A percentile compares a stretch with the other conserved stretches of the same genome.
phyloP scores from a whole-genome alignment of 2,329 filamentous ascomycete genomes.

The Camillea tinctor region DNA sequence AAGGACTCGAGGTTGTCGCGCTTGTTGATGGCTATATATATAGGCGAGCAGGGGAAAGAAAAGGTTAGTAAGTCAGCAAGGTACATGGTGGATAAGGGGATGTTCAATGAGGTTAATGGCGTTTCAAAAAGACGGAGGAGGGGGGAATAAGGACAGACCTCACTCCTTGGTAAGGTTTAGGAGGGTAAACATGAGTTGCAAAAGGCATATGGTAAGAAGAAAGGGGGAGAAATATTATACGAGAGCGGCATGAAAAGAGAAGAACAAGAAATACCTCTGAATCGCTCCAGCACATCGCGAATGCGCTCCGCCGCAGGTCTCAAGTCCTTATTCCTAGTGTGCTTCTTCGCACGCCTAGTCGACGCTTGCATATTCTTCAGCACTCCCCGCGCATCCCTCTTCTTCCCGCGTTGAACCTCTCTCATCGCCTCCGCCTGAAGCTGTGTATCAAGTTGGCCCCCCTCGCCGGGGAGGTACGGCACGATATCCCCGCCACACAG shows the following conservation, averaged over 20 bases:
- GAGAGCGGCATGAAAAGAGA: neutral
- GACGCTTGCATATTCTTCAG: too few species aligned
- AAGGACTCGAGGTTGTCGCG: slow-evolving; percentile 12
- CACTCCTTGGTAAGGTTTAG: too few species aligned
- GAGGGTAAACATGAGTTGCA: too few species aligned
- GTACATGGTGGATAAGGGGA: neutral
- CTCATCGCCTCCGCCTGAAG: too few species aligned
- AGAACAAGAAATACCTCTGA: slow-evolving; percentile 9
- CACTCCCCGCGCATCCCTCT: too few species aligned
- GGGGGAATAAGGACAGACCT: too few species aligned
- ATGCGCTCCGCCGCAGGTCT: neutral
- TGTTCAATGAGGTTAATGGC: too few species aligned
- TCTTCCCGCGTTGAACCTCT: too few species aligned
- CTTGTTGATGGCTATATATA: slow-evolving; percentile 13
- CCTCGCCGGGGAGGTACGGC: neutral
- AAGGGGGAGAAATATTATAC: neutral
- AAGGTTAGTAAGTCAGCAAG: neutral
- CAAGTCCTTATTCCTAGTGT: neutral
- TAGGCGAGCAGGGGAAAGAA: neutral
- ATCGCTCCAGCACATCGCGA: neutral
- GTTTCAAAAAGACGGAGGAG: too few species aligned
- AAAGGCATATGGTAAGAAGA: too few species aligned
- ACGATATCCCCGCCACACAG: neutral
- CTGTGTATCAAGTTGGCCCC: too few species aligned
- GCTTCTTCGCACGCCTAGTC: too few species aligned